phyloP scores from a whole-genome alignment of 768 basidiomycete species.

The Calocybe gangraenosa region DNA sequence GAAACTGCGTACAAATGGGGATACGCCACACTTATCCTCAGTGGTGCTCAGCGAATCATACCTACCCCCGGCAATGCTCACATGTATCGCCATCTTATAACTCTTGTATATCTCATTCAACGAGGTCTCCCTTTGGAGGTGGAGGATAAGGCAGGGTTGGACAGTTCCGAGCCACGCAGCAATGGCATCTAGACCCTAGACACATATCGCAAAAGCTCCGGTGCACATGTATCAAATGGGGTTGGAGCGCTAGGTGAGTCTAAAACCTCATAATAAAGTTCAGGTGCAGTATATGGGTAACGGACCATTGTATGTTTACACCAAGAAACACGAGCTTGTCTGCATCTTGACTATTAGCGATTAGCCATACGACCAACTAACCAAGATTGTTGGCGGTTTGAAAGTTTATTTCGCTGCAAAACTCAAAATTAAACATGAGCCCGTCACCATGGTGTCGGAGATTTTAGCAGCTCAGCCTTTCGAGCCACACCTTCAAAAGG shows the following conservation, averaged over 20 bases:
- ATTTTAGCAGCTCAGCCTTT: conserved; percentile 56
- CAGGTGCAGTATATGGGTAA: conserved; percentile 35
- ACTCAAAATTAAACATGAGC: conserved; percentile 38
- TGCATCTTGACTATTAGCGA: conserved; percentile 34
- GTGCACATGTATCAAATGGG: conserved; percentile 20
- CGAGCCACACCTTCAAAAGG: conserved; percentile 19
- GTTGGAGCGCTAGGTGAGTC: conserved; percentile 17
- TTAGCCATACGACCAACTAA: conserved; percentile 32
- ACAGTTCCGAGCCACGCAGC: conserved; percentile 45
- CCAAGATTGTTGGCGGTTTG: conserved; percentile 19
- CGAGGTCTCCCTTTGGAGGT: conserved; percentile 35
- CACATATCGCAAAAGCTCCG: too few relatives aligned
- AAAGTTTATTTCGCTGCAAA: conserved; percentile 58
- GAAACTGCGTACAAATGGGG: conserved; percentile 41
- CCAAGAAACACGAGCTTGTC: conserved; percentile 49
- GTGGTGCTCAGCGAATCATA: conserved; percentile 35
- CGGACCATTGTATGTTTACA: conserved; percentile 38
- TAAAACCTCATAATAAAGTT: conserved; percentile 48
- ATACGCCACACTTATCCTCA: conserved; percentile 31
- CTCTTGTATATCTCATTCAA: conserved; percentile 37
- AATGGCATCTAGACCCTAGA: conserved; percentile 20
- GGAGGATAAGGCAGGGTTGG: too few relatives aligned
- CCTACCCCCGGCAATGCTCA: conserved; percentile 19
- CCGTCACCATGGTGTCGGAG: conserved; percentile 48
- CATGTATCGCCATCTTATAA: too few relatives aligned